Base-by-base conservation (phyloP, 345 rosid genomes). In the Stellera chamaejasme region DNA sequence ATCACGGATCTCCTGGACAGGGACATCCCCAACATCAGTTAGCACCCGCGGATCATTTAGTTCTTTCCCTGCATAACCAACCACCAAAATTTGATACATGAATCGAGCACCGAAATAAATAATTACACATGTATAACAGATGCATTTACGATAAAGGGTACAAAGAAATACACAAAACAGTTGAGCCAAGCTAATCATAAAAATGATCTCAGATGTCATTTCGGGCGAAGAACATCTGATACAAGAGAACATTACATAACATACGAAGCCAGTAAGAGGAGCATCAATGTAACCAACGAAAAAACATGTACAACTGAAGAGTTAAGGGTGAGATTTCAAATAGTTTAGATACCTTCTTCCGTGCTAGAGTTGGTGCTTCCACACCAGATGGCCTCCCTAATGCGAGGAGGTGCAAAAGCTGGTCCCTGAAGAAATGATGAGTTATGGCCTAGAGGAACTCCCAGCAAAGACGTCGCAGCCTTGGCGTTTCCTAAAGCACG, bases 381-480 rank as follows among this genome's bases (percentile, higher is more conserved):
- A 69, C 99, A 93, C 99, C 99, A 93, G 56, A 93, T 93, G 42
- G 97, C 99, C 71, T 93, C 99, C 50, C 99, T 72, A 44, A 93
- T 93, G 43, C 99, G 79, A 49, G 99, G 99, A 58, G 97, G 97
- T 50, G 99, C 96, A 72, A 93, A 93, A 1, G 97, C 99, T 0
- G 99, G 97, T 13, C 99, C 99, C 68, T 93, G 99, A 78, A 93
- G 94, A 76, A 93, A 93, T 25, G 99, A 93, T 3, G 97, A 93
- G 70, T 93, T 93, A 54, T 93, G 97, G 32, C 99, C 99, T 50
- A 93, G 67, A 10, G 99, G 99, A 59, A 93, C 97, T 44, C 99
- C 97, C 27, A 93, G 86, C 66, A 93, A 89, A 16, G 97, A 65
- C 10, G 99, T 49, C 16, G 87, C 64, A 13, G 99, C 91, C 46